Evolutionary conservation across 2,329 filamentous ascomycete species (phyloP).

Genomic region (Pseudogymnoascus sp.): DNA sequence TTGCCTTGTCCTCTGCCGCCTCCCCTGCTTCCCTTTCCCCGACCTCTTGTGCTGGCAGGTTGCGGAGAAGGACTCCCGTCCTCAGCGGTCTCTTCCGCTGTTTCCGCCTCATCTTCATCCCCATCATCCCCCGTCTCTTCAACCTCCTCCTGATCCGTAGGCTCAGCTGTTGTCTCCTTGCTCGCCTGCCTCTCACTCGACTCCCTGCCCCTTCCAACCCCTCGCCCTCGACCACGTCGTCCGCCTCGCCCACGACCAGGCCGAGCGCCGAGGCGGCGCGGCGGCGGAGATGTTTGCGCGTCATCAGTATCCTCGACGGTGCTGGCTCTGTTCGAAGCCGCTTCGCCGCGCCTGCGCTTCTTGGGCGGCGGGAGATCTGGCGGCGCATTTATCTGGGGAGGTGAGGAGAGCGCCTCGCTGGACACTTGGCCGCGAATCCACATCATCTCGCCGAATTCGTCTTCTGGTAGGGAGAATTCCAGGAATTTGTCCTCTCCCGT

Average conservation of each 20-base stretch:
- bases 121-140: constrained; percentile 25
- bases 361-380: constrained; percentile 20
- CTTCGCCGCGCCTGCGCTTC: constrained; percentile 31
- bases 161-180: constrained; percentile 26
- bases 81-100: constrained; percentile 28
- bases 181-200: constrained; percentile 30
- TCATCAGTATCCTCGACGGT: constrained; percentile 49
- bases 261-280: constrained; percentile 34
- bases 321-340: constrained; percentile 34
- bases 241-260: constrained; percentile 30
- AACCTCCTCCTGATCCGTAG: constrained; percentile 29
- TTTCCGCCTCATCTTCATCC: constrained; percentile 34
- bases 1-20: constrained; percentile 10
- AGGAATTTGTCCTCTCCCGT: constrained; percentile 50
- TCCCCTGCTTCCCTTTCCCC: constrained; percentile 16
- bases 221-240: constrained; percentile 38
- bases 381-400: constrained; percentile 21
- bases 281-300: constrained; percentile 37
- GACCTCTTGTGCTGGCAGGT: constrained; percentile 16
- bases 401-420: constrained; percentile 31
- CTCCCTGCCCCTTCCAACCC: constrained; percentile 34
- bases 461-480: constrained; percentile 57
- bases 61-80: constrained; percentile 25
- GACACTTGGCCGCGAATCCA: constrained; percentile 24
- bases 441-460: constrained; percentile 28